A percentile compares a stretch with the other conserved stretches of the same genome.
Conservation (phyloP, 75 land plant species). For the Larix kaempferi region DNA sequence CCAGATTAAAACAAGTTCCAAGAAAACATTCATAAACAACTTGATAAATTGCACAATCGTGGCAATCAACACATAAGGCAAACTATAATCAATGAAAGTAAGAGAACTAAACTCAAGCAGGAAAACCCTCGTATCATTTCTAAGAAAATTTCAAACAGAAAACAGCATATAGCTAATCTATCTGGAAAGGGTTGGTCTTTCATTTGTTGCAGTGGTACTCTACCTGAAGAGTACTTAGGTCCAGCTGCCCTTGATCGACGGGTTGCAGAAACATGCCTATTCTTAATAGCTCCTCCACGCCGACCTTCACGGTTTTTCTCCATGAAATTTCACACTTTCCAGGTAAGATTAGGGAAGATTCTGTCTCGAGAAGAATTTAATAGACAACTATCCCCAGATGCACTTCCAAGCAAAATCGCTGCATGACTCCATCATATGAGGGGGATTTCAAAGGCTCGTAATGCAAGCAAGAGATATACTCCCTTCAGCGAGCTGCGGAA, state of each 20-base stretch:
- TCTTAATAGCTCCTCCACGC: not conserved
- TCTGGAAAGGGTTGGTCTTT: not conserved
- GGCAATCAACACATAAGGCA: too few species aligned
- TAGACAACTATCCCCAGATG: not conserved
- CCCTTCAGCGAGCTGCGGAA: not conserved
- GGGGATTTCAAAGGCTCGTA: not conserved
- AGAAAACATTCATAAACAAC: too few species aligned
- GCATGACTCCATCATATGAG: not conserved
- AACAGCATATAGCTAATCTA: not conserved
- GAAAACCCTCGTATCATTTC: not conserved
- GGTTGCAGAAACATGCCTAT: slow-evolving; percentile 5
- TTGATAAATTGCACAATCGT: too few species aligned
- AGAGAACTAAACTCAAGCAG: too few species aligned
- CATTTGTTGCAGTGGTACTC: not conserved
- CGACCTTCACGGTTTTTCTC: slow-evolving; percentile 5
- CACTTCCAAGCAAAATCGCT: not conserved
- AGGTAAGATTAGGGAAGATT: not conserved
- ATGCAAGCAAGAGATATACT: not conserved
- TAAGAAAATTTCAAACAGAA: not conserved
- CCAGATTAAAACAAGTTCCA: not conserved
- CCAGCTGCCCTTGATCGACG: slow-evolving; percentile 5
- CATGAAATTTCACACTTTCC: not conserved
- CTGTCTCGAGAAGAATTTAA: not conserved
- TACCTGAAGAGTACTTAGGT: not conserved
- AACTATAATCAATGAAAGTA: too few species aligned